These are phyloP conservation scores for Plasmodium reichenowi DNA, from an alignment of 169 alveolate species.

Conservation along the genomic window DNA sequence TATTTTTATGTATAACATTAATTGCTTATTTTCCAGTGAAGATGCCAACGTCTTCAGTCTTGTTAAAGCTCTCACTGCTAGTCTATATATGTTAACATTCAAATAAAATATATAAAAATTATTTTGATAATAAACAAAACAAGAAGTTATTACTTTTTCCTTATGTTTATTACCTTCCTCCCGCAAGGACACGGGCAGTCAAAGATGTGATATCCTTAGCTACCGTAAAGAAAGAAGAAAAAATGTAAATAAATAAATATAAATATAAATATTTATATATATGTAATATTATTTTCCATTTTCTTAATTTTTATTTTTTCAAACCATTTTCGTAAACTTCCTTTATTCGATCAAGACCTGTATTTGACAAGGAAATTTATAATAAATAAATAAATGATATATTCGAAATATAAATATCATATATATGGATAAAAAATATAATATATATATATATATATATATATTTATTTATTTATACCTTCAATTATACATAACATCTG, in stretches of 20 bases:
- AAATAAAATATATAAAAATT: not conserved
- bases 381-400: not conserved
- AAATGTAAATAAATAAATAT: not conserved
- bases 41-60: conserved; percentile 72
- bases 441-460: not conserved
- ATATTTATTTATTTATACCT: conserved; percentile 10
- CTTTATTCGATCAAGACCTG: conserved; percentile 72
- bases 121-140: not conserved
- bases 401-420: not conserved
- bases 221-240: not conserved
- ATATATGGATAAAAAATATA: not conserved
- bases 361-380: not conserved
- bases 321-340: conserved; percentile 67
- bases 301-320: not conserved
- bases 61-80: conserved; percentile 61
- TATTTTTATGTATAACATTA: conserved; percentile 43
- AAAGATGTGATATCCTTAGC: conserved; percentile 74
- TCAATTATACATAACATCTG: conserved; percentile 67
- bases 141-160: not conserved
- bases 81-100: conserved; percentile 1
- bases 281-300: not conserved
- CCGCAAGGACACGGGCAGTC: conserved; percentile 71
- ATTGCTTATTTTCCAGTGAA: conserved; percentile 57
- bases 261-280: not conserved
- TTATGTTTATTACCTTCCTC: conserved; percentile 54